Conservation (phyloP, 2,329 filamentous ascomycete species). For the Alternaria metachromatica region DNA sequence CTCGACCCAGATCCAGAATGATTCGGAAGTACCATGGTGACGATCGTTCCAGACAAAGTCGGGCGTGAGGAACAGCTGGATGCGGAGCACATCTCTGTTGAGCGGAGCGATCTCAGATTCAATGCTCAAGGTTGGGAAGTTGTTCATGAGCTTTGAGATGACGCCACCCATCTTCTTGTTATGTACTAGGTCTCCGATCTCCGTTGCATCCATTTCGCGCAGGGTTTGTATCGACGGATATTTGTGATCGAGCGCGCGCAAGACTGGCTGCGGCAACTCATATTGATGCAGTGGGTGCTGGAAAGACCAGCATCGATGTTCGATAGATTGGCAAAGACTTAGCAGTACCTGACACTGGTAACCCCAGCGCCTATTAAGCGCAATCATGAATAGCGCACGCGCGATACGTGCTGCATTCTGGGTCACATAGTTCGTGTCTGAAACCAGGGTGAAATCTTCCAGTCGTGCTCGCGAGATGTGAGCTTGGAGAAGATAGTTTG, state of each 20-base stretch:
- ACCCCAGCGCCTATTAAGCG: conserved; percentile 92
- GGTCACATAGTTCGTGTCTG: conserved; percentile 92
- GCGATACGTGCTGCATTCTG: conserved; percentile 96
- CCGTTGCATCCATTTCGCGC: conserved; percentile 89
- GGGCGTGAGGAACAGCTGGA: conserved; percentile 82
- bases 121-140: conserved; percentile 89
- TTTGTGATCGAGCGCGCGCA: conserved; percentile 86
- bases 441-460: conserved; percentile 92
- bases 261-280: conserved; percentile 80
- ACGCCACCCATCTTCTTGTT: conserved; percentile 86
- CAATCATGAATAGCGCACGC: conserved; percentile 95
- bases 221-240: conserved; percentile 80
- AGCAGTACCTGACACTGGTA: conserved; percentile 91
- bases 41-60: conserved; percentile 96
- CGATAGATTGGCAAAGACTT: conserved; percentile 94
- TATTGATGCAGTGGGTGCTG: conserved; percentile 96
- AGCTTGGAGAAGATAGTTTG: conserved; percentile 91
- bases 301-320: conserved; percentile 93
- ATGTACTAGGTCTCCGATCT: conserved; percentile 90
- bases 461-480: conserved; percentile 88
- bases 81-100: conserved; percentile 92
- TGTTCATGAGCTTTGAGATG: conserved; percentile 80
- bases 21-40: conserved; percentile 91
- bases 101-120: conserved; percentile 95
- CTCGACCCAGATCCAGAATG: conserved; percentile 99